These are phyloP conservation scores for Moniliella sp. DNA, from an alignment of 1,284 basidiomycete genomes.

Conservation along the genomic window DNA sequence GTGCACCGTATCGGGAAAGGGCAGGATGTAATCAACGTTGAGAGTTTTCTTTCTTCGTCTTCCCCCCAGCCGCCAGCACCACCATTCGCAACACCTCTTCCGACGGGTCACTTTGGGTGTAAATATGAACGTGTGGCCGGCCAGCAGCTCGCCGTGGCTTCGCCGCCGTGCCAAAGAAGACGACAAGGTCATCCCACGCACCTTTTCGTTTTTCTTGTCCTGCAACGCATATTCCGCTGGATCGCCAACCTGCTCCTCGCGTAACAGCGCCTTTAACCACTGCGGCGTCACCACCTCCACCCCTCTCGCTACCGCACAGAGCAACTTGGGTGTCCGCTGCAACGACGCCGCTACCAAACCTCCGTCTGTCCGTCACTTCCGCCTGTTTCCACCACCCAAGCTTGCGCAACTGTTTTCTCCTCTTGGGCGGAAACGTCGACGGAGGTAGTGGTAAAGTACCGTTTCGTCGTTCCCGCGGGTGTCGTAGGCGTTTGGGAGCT, in stretches of 20 bases:
- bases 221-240: slow-evolving; percentile 3
- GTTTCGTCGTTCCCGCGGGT: too few relatives aligned
- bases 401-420: slow-evolving; percentile 1
- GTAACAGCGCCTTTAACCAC: slow-evolving; percentile 5
- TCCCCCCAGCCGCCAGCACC: slow-evolving; percentile 4
- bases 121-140: slow-evolving; percentile 4
- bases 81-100: slow-evolving; percentile 4
- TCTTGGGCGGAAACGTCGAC: slow-evolving; percentile 3
- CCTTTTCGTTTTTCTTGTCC: slow-evolving; percentile 4
- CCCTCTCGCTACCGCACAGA: slow-evolving; percentile 8
- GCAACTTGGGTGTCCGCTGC: slow-evolving; percentile 9
- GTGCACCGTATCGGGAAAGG: slow-evolving; percentile 1
- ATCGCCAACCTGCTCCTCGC: slow-evolving; percentile 4
- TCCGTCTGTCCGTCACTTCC: slow-evolving; percentile 3
- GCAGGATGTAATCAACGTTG: background rate
- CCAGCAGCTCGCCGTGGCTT: slow-evolving; percentile 3
- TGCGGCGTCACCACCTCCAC: slow-evolving; percentile 4
- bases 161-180: slow-evolving; percentile 2
- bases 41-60: background rate
- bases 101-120: slow-evolving; percentile 3
- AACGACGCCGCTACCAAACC: slow-evolving; percentile 5
- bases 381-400: slow-evolving; percentile 3
- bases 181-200: slow-evolving; percentile 3
- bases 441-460: slow-evolving; percentile 4
- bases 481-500: too few relatives aligned